Evolutionary conservation across 116 monocot species (phyloP).

Genomic region (Thalassia testudinum): DNA sequence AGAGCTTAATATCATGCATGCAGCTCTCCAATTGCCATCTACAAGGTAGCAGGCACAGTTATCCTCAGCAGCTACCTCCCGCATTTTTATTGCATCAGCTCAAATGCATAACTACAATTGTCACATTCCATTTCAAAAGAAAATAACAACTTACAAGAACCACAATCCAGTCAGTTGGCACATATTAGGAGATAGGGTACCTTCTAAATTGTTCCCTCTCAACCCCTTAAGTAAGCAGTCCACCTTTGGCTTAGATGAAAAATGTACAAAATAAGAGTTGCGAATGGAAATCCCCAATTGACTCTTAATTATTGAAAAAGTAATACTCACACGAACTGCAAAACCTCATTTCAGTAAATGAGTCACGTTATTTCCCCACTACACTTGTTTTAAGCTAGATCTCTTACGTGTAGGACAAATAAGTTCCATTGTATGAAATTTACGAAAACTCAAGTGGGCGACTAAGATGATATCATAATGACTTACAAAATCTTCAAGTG

Average conservation of each 20-base stretch:
- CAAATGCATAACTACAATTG: too few species aligned
- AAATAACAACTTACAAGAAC: conserved; percentile 96
- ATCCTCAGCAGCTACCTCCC: too few species aligned
- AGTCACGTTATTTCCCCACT: conserved; percentile 86
- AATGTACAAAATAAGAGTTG: too few species aligned
- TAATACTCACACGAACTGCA: conserved; percentile 68
- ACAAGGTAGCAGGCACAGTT: too few species aligned
- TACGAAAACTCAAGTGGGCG: neutral
- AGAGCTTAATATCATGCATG: too few species aligned
- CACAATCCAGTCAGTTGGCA: conserved; percentile 92
- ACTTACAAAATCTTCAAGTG: conserved; percentile 80
- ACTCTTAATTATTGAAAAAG: too few species aligned
- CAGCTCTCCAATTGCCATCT: too few species aligned
- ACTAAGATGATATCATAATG: neutral
- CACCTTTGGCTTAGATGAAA: too few species aligned
- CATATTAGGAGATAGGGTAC: conserved; percentile 75
- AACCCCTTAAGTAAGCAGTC: conserved; percentile 34
- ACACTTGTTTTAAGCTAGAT: conserved; percentile 60
- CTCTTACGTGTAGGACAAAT: neutral
- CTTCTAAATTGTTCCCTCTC: conserved; percentile 76
- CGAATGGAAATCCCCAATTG: too few species aligned
- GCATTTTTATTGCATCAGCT: too few species aligned
- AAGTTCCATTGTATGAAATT: neutral
- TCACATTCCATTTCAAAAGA: too few species aligned
- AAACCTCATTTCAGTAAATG: conserved; percentile 94